A percentile compares a stretch with the other conserved stretches of the same genome.
Conservation (phyloP, 2,329 filamentous ascomycete species). For the Pseudogymnoascus sp. region DNA sequence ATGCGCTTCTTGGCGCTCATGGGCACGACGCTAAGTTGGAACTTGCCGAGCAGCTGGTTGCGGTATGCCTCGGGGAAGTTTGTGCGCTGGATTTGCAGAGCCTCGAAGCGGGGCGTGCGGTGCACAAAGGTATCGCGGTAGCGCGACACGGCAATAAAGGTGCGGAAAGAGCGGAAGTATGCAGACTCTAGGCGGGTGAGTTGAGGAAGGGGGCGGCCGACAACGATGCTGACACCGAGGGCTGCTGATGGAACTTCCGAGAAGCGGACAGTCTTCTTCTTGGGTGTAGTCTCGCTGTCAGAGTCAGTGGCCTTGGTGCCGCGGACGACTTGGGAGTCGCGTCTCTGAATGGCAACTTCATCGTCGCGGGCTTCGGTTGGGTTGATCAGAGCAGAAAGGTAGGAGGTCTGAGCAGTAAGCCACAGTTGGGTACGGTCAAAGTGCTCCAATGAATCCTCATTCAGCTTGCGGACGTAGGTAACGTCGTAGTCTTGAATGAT, state of each 20-base stretch:
- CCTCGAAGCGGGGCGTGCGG: constrained; percentile 77
- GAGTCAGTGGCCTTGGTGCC: constrained; percentile 14
- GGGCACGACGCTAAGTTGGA: constrained; percentile 64
- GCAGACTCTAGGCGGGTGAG: constrained; percentile 61
- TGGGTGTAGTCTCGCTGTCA: constrained; percentile 30
- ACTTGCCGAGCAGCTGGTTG: constrained; percentile 78
- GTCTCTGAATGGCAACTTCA: constrained; percentile 27
- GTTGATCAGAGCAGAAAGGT: constrained; percentile 61
- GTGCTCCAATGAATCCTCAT: constrained; percentile 63
- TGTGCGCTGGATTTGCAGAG: constrained; percentile 74
- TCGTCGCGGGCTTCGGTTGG: constrained; percentile 39
- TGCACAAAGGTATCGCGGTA: constrained; percentile 75
- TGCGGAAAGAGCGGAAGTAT: constrained; percentile 83
- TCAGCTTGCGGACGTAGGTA: constrained; percentile 66
- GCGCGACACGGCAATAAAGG: constrained; percentile 59
- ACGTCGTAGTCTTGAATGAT: constrained; percentile 67
- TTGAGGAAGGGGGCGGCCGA: constrained; percentile 42
- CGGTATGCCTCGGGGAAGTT: constrained; percentile 66
- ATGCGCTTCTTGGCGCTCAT: constrained; percentile 64
- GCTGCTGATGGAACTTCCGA: constrained; percentile 38
- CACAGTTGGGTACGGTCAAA: constrained; percentile 79
- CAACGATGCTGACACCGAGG: constrained; percentile 14
- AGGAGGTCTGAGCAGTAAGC: constrained; percentile 74
- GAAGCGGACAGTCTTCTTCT: constrained; percentile 73
- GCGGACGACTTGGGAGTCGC: constrained; percentile 10